Evolutionary conservation across 768 basidiomycete species (phyloP).

Genomic region (Lentinus tigrinus): DNA sequence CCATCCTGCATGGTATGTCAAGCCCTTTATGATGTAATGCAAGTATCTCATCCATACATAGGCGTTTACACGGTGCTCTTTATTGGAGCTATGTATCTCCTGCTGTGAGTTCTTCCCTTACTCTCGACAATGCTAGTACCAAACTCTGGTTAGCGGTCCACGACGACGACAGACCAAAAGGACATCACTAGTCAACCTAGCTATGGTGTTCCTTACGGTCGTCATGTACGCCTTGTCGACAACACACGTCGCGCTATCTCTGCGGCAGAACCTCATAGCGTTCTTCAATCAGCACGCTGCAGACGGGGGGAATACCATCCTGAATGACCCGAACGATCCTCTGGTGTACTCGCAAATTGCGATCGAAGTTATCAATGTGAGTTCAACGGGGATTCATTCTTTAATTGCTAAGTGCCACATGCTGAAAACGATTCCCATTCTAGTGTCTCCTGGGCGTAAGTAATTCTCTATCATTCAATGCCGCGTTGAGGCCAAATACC

Average conservation of each 20-base stretch:
- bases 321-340: not conserved
- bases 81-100: not conserved
- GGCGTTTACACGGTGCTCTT: not conserved
- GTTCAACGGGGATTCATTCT: not conserved
- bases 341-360: not conserved
- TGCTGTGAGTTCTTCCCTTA: not conserved
- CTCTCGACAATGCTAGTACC: no score
- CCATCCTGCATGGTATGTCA: constrained; percentile 1
- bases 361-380: not conserved
- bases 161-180: not conserved
- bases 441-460: constrained; percentile 1
- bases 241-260: not conserved
- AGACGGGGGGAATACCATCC: not conserved
- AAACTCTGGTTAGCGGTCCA: not conserved
- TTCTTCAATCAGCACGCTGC: constrained; percentile 6
- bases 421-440: not conserved
- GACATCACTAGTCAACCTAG: not conserved
- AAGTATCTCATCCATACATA: not conserved
- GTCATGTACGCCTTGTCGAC: constrained; percentile 4
- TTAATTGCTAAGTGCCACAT: not conserved
- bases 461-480: no score
- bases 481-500: no score
- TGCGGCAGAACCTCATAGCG: not conserved
- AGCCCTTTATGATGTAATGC: no score
- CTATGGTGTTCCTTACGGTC: not conserved